phyloP scores from a whole-genome alignment of 202 grass and related monocot species.

The Hordeum pubiflorum region DNA sequence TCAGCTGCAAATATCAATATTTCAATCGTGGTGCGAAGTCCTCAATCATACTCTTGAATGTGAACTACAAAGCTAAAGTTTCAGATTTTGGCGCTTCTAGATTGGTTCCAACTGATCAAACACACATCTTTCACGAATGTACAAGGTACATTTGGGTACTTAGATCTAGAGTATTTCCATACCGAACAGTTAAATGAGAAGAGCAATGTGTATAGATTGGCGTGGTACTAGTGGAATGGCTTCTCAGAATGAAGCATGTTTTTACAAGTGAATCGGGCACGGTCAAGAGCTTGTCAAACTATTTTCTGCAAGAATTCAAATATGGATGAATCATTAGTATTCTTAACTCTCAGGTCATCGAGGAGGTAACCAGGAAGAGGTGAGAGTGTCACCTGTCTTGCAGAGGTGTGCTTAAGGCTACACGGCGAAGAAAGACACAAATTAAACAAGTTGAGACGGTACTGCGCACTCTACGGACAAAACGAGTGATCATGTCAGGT shows the following conservation, averaged over 20 bases:
- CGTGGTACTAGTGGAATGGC: conserved; percentile 51
- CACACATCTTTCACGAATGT: background rate
- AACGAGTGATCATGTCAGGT: background rate
- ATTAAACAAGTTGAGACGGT: background rate
- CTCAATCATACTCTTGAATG: background rate
- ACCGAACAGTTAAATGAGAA: conserved; percentile 38
- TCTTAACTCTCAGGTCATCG: too few relatives aligned
- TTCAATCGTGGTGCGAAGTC: background rate
- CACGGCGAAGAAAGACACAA: background rate
- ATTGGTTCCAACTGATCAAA: background rate
- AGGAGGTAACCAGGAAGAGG: too few relatives aligned
- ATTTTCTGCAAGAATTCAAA: too few relatives aligned
- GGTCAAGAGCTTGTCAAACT: too few relatives aligned
- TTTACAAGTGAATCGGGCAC: background rate
- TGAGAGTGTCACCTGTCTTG: too few relatives aligned
- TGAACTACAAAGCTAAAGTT: background rate
- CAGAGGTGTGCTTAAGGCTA: background rate
- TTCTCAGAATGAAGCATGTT: background rate
- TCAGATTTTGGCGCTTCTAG: background rate
- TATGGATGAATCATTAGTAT: too few relatives aligned
- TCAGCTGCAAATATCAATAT: background rate
- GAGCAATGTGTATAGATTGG: conserved; percentile 85
- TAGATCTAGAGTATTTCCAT: background rate
- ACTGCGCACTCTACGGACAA: background rate
- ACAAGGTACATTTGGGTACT: background rate